Evolutionary conservation across 305 asterid genomes (phyloP), one percentile per base, ranked within the genome.

Genomic region (Fraxinus platypoda): DNA sequence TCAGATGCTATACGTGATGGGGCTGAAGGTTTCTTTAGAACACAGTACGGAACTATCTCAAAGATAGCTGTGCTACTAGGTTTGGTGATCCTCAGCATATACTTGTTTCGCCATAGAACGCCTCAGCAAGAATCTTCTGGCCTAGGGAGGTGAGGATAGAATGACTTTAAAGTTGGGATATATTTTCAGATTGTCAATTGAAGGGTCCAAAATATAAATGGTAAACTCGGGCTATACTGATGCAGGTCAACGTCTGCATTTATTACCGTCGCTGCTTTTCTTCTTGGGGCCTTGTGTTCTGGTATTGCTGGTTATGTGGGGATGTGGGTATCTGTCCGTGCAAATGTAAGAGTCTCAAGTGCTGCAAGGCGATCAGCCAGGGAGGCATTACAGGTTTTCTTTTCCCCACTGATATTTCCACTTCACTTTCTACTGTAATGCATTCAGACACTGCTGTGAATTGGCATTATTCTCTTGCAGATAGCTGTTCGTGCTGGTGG

Each of bases 1-100:
- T 94, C 99, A 88, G 99, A 97, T 82, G 98, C 98, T 28, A 97
- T 97, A 86, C 99, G 99, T 76, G 99, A 97, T 88, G 99, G 99
- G 80, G 98, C 99, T 77, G 98, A 97, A 90, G 99, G 99, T 83
- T 97, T 89, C 91, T 93, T 97, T 84, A 92, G 97, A 89, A 94
- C 98, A 73, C 99, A 97, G 86, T 97, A 97, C 68, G 97, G 98
- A 81, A 87, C 99, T 80, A 97, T 97, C 76, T 97, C 98, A 79
- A 97, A 92, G 91, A 97, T 97, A 98, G 98, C 98, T 83, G 35
- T 91, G 49, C 77, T 97, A 74, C 88, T 97, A 78, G 98, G 87
- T 86, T 81, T 97, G 74, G 84, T 89, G 38, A 94, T 97, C 88
- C 90, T 94, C 76, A 41, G 90, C 90, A 94, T 97, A 88, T 97